Base-by-base conservation (phyloP, 169 alveolate genomes). In the Eimeria praecox region DNA sequence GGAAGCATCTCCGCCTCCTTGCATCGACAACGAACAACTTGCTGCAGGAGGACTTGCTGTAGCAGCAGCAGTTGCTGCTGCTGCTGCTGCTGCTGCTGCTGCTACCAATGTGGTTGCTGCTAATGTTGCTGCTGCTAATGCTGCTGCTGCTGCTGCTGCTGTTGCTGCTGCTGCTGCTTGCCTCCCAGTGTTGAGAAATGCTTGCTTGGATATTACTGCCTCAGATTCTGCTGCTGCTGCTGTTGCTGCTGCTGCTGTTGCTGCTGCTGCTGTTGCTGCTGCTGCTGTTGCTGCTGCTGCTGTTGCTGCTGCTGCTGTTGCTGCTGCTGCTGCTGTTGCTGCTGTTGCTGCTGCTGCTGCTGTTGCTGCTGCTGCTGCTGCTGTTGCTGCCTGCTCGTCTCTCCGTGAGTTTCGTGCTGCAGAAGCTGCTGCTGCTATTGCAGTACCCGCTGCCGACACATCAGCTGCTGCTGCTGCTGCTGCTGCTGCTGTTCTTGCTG, bases 41-140 rank as follows among this genome's bases (percentile, higher is more conserved):
- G 89, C 33, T 78, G 89, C 33, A 40, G 66, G 66, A 30, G 54
- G 14, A 9, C 9, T 0, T 22, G 75, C 75, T 64, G 75, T 30
- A 64, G 75, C 75, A 27, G 75, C 20, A 6, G 35, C 75, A 64
- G 75, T 30, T 18, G 75, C 75, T 64, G 75, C 30, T 27, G 1
- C 75, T 64, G 75, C 75, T 64, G 75, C 75, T 64, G 75, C 75
- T 64, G 75, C 30, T 27, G 1, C 75, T 64, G 75, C 75, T 64
- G 75, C 75, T 64, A 22, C 75, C 30, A 30, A 22, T 27, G 75
- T 0, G 9, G 35, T 16, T 64, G 35, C 56, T 49, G 56, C 56
- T 49, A 49, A 5, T 8, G 56, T 8, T 49, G 56, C 56, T 30
- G 35, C 75, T 64, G n/a, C 75, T 22, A 22, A 12, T 22, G 22